Conservation (phyloP, 1,284 basidiomycete genomes). For the Cerioporus squamosus region DNA sequence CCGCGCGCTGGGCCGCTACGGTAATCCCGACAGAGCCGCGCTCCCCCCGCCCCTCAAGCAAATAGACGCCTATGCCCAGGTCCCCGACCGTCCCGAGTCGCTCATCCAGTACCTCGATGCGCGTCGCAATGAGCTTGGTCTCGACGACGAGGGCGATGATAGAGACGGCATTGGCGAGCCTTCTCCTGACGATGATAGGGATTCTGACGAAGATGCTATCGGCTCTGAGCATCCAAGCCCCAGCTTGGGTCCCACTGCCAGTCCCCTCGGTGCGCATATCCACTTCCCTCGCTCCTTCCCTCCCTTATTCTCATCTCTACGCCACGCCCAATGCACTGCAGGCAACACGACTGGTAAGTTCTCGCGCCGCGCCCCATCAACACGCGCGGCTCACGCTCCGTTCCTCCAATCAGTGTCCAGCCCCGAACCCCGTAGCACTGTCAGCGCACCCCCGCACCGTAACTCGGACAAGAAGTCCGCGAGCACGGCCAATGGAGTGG, state of each 20-base stretch:
- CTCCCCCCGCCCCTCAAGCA: conserved; percentile 25
- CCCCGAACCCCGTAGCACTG: conserved; percentile 24
- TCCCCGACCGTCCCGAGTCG: conserved; percentile 18
- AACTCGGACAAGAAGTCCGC: conserved; percentile 18
- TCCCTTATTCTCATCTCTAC: conserved; percentile 19
- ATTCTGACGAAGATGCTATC: conserved; percentile 27
- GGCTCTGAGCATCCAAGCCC: conserved; percentile 26
- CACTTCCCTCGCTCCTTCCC: conserved; percentile 13
- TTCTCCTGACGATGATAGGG: conserved; percentile 20
- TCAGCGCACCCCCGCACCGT: conserved; percentile 22
- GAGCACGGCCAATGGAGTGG: conserved; percentile 12
- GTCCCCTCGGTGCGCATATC: conserved; percentile 20
- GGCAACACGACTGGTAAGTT: conserved; percentile 24
- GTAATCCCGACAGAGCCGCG: conserved; percentile 19
- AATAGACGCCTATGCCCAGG: conserved; percentile 23
- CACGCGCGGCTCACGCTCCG: conserved; percentile 16
- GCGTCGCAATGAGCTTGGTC: conserved; percentile 21
- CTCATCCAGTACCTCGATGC: conserved; percentile 22
- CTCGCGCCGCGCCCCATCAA: conserved; percentile 16
- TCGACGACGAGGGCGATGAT: conserved; percentile 22
- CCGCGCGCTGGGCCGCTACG: conserved; percentile 21
- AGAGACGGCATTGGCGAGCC: conserved; percentile 24
- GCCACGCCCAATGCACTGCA: conserved; percentile 16
- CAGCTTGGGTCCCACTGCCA: conserved; percentile 21
- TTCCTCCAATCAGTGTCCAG: conserved; percentile 17